phyloP scores from a whole-genome alignment of 371 early-diverging fungal genomes.

The Lichtheimia ramosa region DNA sequence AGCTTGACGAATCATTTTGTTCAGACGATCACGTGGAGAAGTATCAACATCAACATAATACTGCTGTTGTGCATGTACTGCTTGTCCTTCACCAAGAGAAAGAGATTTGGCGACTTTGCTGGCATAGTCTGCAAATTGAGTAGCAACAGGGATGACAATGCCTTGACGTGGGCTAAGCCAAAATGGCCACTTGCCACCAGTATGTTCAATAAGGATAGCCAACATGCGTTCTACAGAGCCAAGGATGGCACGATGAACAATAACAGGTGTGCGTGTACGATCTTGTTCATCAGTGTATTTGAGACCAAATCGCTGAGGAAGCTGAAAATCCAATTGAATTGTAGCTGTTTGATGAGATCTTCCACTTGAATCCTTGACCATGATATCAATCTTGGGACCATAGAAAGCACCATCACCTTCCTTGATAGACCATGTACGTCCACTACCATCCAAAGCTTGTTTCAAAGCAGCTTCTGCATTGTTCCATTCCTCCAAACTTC shows the following conservation, averaged over 20 bases:
- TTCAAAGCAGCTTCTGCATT: conserved; percentile 86
- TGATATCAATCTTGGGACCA: conserved; percentile 99
- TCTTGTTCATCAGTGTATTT: conserved; percentile 66
- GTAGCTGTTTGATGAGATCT: conserved; percentile 98
- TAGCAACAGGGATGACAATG: conserved; percentile 84
- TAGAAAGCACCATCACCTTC: conserved; percentile 99
- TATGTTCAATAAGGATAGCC: conserved; percentile 93
- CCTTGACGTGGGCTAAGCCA: conserved; percentile 99
- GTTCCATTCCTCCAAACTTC: conserved; percentile 91
- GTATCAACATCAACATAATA: conserved; percentile 83
- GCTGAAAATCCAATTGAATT: conserved; percentile 96
- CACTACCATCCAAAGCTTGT: conserved; percentile 78
- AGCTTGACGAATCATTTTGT: conserved; percentile 97
- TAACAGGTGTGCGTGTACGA: conserved; percentile 78
- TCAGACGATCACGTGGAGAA: conserved; percentile 78
- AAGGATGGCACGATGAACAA: conserved; percentile 94
- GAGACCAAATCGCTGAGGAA: conserved; percentile 90
- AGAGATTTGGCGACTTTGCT: conserved; percentile 37
- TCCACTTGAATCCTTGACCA: conserved; percentile 92
- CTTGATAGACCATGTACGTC: conserved; percentile 87
- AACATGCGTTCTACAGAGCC: conserved; percentile 95
- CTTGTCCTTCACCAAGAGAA: conserved; percentile 22
- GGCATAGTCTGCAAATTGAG: conserved; percentile 50
- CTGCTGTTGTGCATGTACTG: conserved; percentile 11
- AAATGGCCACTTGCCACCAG: conserved; percentile 94